Evolutionary conservation across 805 yeast genomes (phyloP).

Genomic region (Yarrowia keelungensis): DNA sequence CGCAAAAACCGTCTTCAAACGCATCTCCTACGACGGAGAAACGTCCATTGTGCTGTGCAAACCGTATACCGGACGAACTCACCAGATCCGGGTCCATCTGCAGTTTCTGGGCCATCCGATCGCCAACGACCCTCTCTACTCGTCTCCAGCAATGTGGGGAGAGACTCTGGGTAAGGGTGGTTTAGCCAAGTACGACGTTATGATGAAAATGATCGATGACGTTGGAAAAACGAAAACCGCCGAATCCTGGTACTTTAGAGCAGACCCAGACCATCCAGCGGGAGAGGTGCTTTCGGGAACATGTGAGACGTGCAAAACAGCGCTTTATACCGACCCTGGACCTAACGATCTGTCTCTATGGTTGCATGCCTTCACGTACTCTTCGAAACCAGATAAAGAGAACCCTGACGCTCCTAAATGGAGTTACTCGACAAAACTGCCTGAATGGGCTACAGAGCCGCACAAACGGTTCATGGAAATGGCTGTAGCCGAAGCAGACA

Average conservation of each 20-base stretch:
- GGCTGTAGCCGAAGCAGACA: conserved; percentile 79
- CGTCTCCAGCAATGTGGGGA: conserved; percentile 85
- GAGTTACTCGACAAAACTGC: conserved; percentile 77
- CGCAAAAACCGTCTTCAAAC: conserved; percentile 73
- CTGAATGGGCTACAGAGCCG: conserved; percentile 78
- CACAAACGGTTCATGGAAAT: conserved; percentile 69
- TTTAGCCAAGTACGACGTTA: conserved; percentile 7
- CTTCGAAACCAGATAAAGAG: conserved; percentile 37
- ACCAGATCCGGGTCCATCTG: conserved; percentile 92
- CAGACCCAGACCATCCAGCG: conserved; percentile 42
- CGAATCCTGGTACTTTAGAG: conserved; percentile 65
- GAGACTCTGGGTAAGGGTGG: conserved; percentile 62
- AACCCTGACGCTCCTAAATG: conserved; percentile 53
- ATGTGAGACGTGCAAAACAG: conserved; percentile 73
- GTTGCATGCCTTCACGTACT: conserved; percentile 89
- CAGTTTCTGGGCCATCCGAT: conserved; percentile 90
- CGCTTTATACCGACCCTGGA: conserved; percentile 85
- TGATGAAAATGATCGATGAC: conserved; percentile 56
- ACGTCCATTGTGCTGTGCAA: conserved; percentile 78
- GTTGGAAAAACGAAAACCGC: conserved; percentile 76
- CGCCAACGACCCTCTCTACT: conserved; percentile 89
- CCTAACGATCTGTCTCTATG: conserved; percentile 85
- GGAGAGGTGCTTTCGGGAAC: conserved; percentile 72
- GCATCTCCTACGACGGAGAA: conserved; percentile 71
- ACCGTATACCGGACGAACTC: conserved; percentile 93